phyloP scores from a whole-genome alignment of 148 eudicot genomes.

The Talinum fruticosum region DNA sequence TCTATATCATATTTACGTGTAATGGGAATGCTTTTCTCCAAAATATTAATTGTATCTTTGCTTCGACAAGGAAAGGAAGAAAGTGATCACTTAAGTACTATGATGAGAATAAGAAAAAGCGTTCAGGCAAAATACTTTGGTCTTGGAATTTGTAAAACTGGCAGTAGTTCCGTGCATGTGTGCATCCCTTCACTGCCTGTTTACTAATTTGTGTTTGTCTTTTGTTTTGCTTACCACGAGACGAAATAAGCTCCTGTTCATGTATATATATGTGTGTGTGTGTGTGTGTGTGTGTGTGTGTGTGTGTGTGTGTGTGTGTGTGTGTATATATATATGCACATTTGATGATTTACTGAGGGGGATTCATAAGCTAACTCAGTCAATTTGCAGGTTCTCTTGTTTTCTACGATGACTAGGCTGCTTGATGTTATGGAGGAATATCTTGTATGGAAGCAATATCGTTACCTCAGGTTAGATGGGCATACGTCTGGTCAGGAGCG shows the following conservation, averaged over 20 bases:
- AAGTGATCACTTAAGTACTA: background rate
- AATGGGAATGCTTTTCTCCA: background rate
- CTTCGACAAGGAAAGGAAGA: background rate
- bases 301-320: background rate
- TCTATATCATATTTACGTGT: background rate
- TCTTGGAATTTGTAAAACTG: background rate
- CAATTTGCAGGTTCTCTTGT: slow-evolving; percentile 73
- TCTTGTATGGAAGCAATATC: slow-evolving; percentile 88
- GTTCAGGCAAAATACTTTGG: background rate
- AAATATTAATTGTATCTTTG: background rate
- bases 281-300: too few relatives aligned
- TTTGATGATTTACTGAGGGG: too few relatives aligned
- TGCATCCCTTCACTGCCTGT: too few relatives aligned
- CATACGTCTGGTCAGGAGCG: slow-evolving; percentile 97
- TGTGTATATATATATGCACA: too few relatives aligned
- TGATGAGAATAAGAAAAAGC: background rate
- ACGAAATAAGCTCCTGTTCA: background rate
- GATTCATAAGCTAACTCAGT: background rate
- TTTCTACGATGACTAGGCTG: slow-evolving; percentile 97
- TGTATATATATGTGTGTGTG: background rate
- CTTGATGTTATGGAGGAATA: slow-evolving; percentile 99
- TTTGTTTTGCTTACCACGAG: too few relatives aligned
- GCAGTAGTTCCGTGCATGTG: too few relatives aligned
- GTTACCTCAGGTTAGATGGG: slow-evolving; percentile 91
- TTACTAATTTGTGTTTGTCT: too few relatives aligned